Percentiles rank a stretch among this genome's conserved stretches.
phyloP scores from a whole-genome alignment of 2,329 filamentous ascomycete species.

The Stagonosporopsis chrysanthemi region DNA sequence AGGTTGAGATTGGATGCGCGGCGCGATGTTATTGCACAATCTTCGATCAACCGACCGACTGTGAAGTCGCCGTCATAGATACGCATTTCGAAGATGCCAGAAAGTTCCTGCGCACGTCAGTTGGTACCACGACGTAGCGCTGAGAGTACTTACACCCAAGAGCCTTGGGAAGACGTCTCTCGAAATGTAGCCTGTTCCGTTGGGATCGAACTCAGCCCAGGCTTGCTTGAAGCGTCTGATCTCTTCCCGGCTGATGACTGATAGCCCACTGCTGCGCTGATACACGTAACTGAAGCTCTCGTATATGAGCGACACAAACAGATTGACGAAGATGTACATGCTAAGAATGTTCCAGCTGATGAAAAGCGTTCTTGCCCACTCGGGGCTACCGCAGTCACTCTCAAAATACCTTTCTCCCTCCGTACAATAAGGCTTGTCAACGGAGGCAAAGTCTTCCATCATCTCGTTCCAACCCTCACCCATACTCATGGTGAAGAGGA shows the following conservation, averaged over 20 bases:
- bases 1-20: slow-evolving; percentile 58
- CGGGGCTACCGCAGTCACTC: slow-evolving; percentile 89
- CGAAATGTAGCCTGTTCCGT: slow-evolving; percentile 88
- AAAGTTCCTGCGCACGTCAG: slow-evolving; percentile 69
- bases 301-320: slow-evolving; percentile 98
- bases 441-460: slow-evolving; percentile 92
- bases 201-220: slow-evolving; percentile 93
- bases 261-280: slow-evolving; percentile 91
- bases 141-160: slow-evolving; percentile 67
- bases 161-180: slow-evolving; percentile 89
- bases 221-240: slow-evolving; percentile 97
- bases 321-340: slow-evolving; percentile 99
- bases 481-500: slow-evolving; percentile 90
- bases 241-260: slow-evolving; percentile 88
- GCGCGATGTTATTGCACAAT: slow-evolving; percentile 70
- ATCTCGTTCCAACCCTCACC: slow-evolving; percentile 96
- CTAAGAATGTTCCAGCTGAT: slow-evolving; percentile 98
- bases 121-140: not conserved
- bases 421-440: slow-evolving; percentile 83
- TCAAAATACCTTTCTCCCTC: slow-evolving; percentile 75
- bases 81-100: slow-evolving; percentile 95
- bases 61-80: slow-evolving; percentile 93
- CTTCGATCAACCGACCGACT: slow-evolving; percentile 83
- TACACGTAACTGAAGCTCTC: slow-evolving; percentile 99
- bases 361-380: slow-evolving; percentile 89